Conservation (phyloP, 2,329 filamentous ascomycete species). For the Aspergillus sp. region DNA sequence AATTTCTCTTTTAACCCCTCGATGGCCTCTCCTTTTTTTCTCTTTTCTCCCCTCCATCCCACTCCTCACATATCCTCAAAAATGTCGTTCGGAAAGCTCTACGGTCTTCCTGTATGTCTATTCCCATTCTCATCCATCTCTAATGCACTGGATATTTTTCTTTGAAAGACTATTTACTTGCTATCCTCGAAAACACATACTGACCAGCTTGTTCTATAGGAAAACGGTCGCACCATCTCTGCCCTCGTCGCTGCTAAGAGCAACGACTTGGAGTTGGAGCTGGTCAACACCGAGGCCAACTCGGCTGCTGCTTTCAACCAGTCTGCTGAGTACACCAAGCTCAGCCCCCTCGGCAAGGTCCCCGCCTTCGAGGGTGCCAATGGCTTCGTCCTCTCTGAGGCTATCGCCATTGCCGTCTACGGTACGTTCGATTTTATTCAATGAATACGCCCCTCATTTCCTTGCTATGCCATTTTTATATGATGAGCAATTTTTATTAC, state of each 20-base stretch:
- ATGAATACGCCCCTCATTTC: constrained; percentile 6
- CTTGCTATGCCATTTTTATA: constrained; percentile 20
- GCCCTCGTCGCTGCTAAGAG: constrained; percentile 94
- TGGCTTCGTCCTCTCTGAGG: constrained; percentile 83
- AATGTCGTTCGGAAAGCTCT: constrained; percentile 98
- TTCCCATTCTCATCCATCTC: neutral
- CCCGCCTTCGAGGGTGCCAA: constrained; percentile 90
- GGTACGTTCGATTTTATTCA: constrained; percentile 59
- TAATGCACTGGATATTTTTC: neutral
- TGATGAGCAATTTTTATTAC: constrained; percentile 73
- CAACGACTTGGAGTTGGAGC: constrained; percentile 88
- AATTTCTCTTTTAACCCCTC: constrained; percentile 19
- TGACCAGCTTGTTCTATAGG: constrained; percentile 48
- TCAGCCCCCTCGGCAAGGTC: constrained; percentile 85
- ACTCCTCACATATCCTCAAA: constrained; percentile 40
- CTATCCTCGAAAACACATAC: constrained; percentile 7
- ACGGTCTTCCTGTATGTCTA: constrained; percentile 69
- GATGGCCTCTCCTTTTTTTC: constrained; percentile 12
- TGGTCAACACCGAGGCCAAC: constrained; percentile 58
- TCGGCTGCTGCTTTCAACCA: constrained; percentile 57
- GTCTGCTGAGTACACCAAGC: constrained; percentile 72
- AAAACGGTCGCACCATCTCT: constrained; percentile 82
- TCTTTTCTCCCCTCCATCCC: constrained; percentile 11
- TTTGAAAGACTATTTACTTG: neutral
- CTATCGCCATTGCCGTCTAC: constrained; percentile 95